Evolutionary conservation across 495 filamentous ascomycete species (phyloP), one percentile per base, ranked within the genome.

Genomic region (Thermothielavioides terrestris): DNA sequence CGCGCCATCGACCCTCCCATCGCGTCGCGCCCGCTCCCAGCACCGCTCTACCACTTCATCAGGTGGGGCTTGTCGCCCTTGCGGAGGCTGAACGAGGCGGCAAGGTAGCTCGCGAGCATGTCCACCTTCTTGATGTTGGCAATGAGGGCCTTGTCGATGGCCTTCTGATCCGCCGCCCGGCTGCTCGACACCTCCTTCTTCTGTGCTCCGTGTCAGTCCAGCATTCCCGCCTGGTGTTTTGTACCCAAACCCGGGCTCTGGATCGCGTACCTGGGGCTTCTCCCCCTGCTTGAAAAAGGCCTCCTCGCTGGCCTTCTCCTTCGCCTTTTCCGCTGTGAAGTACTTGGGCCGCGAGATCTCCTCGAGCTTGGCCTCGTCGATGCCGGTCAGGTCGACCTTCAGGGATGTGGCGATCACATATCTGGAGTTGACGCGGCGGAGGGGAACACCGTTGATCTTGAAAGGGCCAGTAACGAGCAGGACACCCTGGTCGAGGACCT

Each of bases 381-480:
- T 71, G 67, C 88, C 88, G 61, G 78, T 69, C 48, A 97, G 71
- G 68, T 95, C 86, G 58, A 99, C 79, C 71, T 83, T 86, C 63
- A 83, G 83, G 64, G 85, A 94, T 59, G 94, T 99, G 65, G 90
- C 91, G 70, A 97, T 97, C 55, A 99, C 94, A 75, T 97, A 99
- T 79, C 94, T 84, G 62, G 91, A 75, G 77, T 99, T 99, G 65
- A 99, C 92, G 73, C 94, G 82, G 70, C 94, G 84, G 64, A 99
- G 85, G 54, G 94, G 94, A 54, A 99, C 94, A 74, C 94, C 94
- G 77, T 99, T 99, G 78, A 97, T 84, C 84, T 95, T 97, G 85
- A 96, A 99, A 66, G 94, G 94, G 60, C 94, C 94, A 65, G 94
- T 99, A 59, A 99, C 86, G 65, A 99, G 88, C 67, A 99, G 89